A percentile compares a stretch with the other conserved stretches of the same genome.
These are phyloP conservation scores for Rhododendron henanense DNA, from an alignment of 148 eudicot species.

Conservation along the genomic window DNA sequence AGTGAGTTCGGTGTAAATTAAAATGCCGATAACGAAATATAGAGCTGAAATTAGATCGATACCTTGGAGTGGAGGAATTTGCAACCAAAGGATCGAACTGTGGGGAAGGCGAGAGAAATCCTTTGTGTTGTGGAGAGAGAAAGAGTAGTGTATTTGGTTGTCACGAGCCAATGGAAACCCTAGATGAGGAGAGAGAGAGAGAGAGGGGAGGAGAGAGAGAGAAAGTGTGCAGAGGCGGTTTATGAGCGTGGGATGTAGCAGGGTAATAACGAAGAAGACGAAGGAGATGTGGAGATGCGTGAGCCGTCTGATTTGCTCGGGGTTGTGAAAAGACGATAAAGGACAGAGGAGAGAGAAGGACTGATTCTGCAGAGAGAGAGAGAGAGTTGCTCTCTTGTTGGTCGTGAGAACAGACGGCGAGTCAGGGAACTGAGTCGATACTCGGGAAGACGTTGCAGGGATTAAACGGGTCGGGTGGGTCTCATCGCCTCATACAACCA, in stretches of 20 bases:
- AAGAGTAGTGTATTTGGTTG: background rate
- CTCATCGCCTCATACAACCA: background rate
- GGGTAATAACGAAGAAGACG: constrained; percentile 16
- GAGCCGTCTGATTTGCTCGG: constrained; percentile 15
- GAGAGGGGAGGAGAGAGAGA: constrained; percentile 1
- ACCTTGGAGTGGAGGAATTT: constrained; percentile 6
- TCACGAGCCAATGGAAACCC: constrained; percentile 18
- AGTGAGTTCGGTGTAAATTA: background rate
- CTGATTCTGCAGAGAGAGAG: constrained; percentile 13
- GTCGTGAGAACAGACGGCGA: constrained; percentile 4
- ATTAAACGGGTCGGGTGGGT: constrained; percentile 11
- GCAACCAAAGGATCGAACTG: constrained; percentile 9
- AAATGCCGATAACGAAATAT: background rate
- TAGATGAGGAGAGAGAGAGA: background rate
- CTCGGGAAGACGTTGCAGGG: constrained; percentile 7
- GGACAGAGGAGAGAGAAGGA: constrained; percentile 11
- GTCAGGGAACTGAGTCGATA: constrained; percentile 2
- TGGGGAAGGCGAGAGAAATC: constrained; percentile 4
- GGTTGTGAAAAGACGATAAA: constrained; percentile 37
- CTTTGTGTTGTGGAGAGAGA: background rate
- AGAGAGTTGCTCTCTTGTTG: background rate
- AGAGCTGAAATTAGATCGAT: constrained; percentile 4
- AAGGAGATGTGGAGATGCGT: constrained; percentile 6
- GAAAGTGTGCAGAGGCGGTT: constrained; percentile 5
- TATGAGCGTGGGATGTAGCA: constrained; percentile 6